Evolutionary conservation across 163 green algal genomes (phyloP).

Genomic region (Scenedesmus sp.): DNA sequence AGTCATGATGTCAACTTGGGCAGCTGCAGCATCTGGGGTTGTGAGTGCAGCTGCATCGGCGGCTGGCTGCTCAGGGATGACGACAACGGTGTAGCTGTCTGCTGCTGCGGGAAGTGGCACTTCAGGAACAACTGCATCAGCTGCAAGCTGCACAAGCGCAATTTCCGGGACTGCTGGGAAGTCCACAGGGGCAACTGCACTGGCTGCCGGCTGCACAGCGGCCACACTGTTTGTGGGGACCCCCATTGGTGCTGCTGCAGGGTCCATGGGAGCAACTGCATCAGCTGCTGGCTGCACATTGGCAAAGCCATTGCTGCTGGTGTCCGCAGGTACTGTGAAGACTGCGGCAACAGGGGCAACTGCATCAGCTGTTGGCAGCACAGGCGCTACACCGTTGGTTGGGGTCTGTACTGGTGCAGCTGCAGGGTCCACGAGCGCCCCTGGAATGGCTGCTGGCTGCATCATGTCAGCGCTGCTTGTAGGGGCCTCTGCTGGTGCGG

Average conservation of each 20-base stretch:
- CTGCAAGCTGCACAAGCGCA: neutral
- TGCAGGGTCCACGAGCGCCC: neutral
- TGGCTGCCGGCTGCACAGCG: too few relatives aligned
- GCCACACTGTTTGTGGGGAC: neutral
- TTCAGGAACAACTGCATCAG: neutral
- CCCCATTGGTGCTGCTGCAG: neutral
- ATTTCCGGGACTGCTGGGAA: too few relatives aligned
- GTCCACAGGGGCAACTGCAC: neutral
- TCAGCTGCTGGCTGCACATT: neutral
- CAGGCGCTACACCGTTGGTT: neutral
- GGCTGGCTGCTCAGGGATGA: neutral
- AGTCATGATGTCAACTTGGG: neutral
- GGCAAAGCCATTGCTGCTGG: too few relatives aligned
- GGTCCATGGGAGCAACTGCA: neutral
- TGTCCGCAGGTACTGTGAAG: too few relatives aligned
- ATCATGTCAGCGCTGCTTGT: too few relatives aligned
- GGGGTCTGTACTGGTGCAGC: too few relatives aligned
- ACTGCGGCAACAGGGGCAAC: too few relatives aligned
- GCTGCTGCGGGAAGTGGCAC: neutral
- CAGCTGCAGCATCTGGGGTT: neutral
- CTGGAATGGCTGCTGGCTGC: neutral
- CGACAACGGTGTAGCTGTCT: neutral
- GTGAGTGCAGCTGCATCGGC: too few relatives aligned
- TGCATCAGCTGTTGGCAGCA: neutral
- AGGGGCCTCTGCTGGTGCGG: too few relatives aligned